Evolutionary conservation across 2,329 filamentous ascomycete genomes (phyloP), one percentile per base, ranked within the genome.

Genomic region (Mariannaea elegans): DNA sequence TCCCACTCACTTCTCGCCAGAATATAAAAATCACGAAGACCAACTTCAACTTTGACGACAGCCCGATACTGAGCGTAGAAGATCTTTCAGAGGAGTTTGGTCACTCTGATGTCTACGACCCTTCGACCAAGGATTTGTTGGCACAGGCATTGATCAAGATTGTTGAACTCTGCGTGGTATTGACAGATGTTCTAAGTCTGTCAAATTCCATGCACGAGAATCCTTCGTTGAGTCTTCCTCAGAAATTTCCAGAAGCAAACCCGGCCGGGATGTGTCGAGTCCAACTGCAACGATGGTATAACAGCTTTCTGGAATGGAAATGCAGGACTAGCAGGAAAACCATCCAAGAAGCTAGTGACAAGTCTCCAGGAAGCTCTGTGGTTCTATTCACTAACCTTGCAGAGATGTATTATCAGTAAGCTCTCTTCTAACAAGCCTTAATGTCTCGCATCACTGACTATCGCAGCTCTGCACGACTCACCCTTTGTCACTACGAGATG

Each of bases 381-480:
- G 31, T 61, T 0, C 10, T 70, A 2, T 70, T 69, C 8, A 68
- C 63, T 1, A 69, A 70, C 19, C 48, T 70, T 2, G 60, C 70
- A 4, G 68, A 70, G 55, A 70, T 70, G 66, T 70, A 70, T 7
- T 70, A 70, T 8, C 68, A 70, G 68, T 70, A 13, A 60, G 68
- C 63, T 19, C 24, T 16, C 2, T 8, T 0, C 0, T 0, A 1
- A 0, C 1, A 1, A 3, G n/a, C n/a, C n/a, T n/a, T 1, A 4
- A 12, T 31, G 6, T 7, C 29, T 24, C 10, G 14, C 12, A 18
- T 47, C 24, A 38, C 27, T 48, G 12, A 56, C 18, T 4, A 3
- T 3, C 0, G 0, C 7, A 70, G 68, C 10, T 70, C 68, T 0
- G 68, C 68, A 1, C 36, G 66, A 1, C 18, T 70, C 0, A 67